A percentile compares a stretch with the other conserved stretches of the same genome.
Conservation (phyloP, 768 basidiomycete species). For the Dacryopinax spathularia region DNA sequence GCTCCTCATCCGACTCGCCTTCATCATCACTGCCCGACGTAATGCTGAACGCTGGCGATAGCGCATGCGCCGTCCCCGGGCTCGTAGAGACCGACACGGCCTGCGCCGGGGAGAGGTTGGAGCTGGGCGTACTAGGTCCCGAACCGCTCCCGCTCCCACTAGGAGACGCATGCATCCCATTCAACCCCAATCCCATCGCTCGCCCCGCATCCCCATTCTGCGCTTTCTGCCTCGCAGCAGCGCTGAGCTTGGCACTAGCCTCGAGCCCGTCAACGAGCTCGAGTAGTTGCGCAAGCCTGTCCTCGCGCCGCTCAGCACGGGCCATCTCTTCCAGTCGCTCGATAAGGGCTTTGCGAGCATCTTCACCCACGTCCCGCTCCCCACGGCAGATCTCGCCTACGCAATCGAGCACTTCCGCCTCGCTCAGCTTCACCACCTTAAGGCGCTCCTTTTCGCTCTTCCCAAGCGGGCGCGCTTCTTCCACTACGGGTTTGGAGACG, state of each 20-base stretch:
- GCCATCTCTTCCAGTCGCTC: conserved; percentile 38
- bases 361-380: neutral
- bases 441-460: neutral
- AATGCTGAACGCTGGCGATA: neutral
- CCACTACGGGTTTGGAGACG: neutral
- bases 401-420: neutral
- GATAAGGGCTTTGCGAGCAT: conserved; percentile 30
- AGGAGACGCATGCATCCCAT: neutral
- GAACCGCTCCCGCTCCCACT: neutral
- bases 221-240: conserved; percentile 6
- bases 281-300: conserved; percentile 47
- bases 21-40: conserved; percentile 5
- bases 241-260: conserved; percentile 37
- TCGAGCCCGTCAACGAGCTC: conserved; percentile 58
- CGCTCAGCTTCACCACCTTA: neutral
- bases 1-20: conserved; percentile 7
- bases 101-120: neutral
- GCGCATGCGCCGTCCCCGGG: neutral
- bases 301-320: conserved; percentile 20
- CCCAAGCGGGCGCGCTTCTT: neutral
- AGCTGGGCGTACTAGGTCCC: neutral
- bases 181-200: neutral
- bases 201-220: conserved; percentile 4
- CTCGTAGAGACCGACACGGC: neutral
- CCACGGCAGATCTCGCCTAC: conserved; percentile 2